Evolutionary conservation across 345 rosid genomes (phyloP).

Genomic region (Euclidium syriacum): DNA sequence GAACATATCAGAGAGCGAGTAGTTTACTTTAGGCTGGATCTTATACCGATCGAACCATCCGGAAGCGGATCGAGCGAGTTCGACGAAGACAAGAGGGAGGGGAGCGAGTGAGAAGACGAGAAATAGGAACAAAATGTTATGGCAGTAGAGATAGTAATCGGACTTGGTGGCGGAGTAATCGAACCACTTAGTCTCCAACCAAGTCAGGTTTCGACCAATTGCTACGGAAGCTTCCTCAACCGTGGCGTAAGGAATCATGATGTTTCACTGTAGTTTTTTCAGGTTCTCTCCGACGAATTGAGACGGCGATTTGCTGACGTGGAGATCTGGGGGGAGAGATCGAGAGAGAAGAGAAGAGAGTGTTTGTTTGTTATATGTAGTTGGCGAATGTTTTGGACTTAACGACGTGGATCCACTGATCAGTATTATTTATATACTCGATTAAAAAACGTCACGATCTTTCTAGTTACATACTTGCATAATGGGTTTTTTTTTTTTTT

Average conservation of each 20-base stretch:
- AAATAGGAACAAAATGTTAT: constrained; percentile 70
- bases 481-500: too few species aligned
- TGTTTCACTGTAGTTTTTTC: not conserved
- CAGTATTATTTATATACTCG: not conserved
- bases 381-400: constrained; percentile 18
- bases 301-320: not conserved
- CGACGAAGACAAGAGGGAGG: constrained; percentile 53
- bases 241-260: constrained; percentile 72
- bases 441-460: not conserved
- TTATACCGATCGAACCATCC: constrained; percentile 51
- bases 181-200: constrained; percentile 71
- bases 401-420: constrained; percentile 19
- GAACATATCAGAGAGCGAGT: constrained; percentile 54
- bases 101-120: constrained; percentile 68
- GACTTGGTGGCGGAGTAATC: constrained; percentile 75
- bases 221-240: constrained; percentile 57
- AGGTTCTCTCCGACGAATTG: constrained; percentile 14
- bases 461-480: not conserved
- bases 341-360: constrained; percentile 8
- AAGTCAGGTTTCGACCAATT: constrained; percentile 71
- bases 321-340: constrained; percentile 5
- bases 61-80: constrained; percentile 39
- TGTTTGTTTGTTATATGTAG: constrained; percentile 21
- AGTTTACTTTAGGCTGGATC: constrained; percentile 82
- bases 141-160: constrained; percentile 80